Conservation (phyloP, 495 filamentous ascomycete species). For the Choiromyces venosus region DNA sequence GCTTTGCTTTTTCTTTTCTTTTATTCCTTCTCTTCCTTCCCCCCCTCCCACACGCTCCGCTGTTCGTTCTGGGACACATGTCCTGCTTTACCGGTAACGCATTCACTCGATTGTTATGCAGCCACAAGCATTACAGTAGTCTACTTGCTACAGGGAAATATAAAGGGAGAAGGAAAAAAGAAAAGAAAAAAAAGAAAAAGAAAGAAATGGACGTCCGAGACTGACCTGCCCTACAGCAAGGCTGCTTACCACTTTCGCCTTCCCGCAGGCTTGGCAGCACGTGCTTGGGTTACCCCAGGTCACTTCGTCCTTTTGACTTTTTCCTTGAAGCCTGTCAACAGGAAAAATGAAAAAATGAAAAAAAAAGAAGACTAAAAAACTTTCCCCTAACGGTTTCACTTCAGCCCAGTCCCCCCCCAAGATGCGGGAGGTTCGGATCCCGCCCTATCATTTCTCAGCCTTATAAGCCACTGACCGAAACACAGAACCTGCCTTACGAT, state of each 20-base stretch:
- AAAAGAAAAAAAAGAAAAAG: background rate
- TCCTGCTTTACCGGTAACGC: background rate
- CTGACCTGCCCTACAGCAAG: constrained; percentile 36
- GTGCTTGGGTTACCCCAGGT: constrained; percentile 35
- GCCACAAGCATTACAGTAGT: background rate
- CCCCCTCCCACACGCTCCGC: background rate
- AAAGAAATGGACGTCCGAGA: constrained; percentile 29
- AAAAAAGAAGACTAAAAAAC: background rate
- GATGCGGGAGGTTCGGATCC: constrained; percentile 35
- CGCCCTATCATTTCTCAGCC: constrained; percentile 40
- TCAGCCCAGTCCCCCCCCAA: constrained; percentile 36
- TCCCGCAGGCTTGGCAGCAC: constrained; percentile 34
- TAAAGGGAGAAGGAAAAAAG: background rate
- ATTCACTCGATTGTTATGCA: background rate
- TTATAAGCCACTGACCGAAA: constrained; percentile 34
- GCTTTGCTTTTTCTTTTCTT: background rate
- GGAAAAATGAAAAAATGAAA: background rate
- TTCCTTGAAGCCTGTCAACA: constrained; percentile 34
- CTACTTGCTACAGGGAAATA: background rate
- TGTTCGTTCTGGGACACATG: background rate
- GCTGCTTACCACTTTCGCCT: constrained; percentile 31
- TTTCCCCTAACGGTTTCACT: constrained; percentile 37
- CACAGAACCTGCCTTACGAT: constrained; percentile 30
- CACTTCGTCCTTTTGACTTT: constrained; percentile 22
- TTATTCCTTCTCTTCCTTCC: background rate